These are phyloP conservation scores for Atalantia buxifolia DNA, from an alignment of 345 rosid species.

Conservation along the genomic window DNA sequence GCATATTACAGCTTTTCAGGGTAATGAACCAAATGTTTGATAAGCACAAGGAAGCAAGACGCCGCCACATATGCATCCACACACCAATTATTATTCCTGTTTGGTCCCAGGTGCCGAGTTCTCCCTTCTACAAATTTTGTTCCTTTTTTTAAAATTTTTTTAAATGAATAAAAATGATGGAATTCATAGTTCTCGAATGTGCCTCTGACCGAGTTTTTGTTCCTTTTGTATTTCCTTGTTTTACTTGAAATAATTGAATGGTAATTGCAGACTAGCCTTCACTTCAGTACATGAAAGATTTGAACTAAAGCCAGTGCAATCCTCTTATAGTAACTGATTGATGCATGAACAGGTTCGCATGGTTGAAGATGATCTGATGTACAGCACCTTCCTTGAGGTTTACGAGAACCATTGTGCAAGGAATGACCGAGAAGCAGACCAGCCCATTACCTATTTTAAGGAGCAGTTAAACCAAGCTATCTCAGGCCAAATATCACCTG, in stretches of 20 bases:
- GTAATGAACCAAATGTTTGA: slow-evolving; percentile 99
- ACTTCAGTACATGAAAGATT: background rate
- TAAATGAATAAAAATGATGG: background rate
- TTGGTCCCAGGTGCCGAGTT: slow-evolving; percentile 86
- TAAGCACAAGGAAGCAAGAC: slow-evolving; percentile 93
- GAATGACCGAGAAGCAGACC: slow-evolving; percentile 89
- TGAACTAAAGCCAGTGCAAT: background rate
- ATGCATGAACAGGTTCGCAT: slow-evolving; percentile 69
- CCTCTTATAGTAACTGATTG: background rate
- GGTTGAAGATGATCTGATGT: slow-evolving; percentile 99
- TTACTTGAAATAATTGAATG: background rate
- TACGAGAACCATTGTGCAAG: slow-evolving; percentile 97
- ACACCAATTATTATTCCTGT: slow-evolving; percentile 98
- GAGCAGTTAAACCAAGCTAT: slow-evolving; percentile 94
- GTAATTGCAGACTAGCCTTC: slow-evolving; percentile 1
- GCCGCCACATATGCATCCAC: slow-evolving; percentile 85
- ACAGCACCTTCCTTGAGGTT: slow-evolving; percentile 95
- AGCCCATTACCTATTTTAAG: slow-evolving; percentile 82
- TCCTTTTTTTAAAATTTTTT: background rate
- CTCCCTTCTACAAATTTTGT: background rate
- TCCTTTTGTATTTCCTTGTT: background rate
- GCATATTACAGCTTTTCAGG: slow-evolving; percentile 95
- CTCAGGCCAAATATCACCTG: slow-evolving; percentile 83
- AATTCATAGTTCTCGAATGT: background rate
- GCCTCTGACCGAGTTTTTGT: background rate